Evolutionary conservation across 495 filamentous ascomycete genomes (phyloP), one percentile per base, ranked within the genome.

Genomic region (Haplographium delicatum): DNA sequence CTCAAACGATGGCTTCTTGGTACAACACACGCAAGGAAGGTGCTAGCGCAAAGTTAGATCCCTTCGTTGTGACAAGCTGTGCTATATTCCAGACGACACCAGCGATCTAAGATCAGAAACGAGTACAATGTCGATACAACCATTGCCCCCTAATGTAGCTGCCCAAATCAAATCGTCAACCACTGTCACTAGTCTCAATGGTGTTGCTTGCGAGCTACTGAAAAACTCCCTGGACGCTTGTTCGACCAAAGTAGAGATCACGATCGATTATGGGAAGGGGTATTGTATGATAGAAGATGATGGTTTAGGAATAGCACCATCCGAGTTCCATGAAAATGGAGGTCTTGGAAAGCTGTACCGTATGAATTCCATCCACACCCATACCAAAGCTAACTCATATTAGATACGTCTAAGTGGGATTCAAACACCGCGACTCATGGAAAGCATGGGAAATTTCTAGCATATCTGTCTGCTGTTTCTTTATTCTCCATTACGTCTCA

Each of bases 141-240:
- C 73, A 33, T 73, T 97, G 37, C 87, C 91, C 11, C 63, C 75
- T 20, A 78, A 91, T 44, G 89, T 89, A 44, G 73, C 81, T 45
- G 79, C 84, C n/a, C 91, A 91, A 61, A 84, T 98, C 65, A 88
- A 86, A 56, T 96, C 91, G 1, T 95, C 91, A 2, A 81, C 79
- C 5, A 72, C 75, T 19, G 85, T 97, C 54, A 86, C 81, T 2
- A 80, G 84, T 24, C 68, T 98, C 39, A 82, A 84, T 55, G 81
- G 68, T 20, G 91, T 88, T 4, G 70, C 89, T 31, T 66, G 79
- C 45, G 85, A 88, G 43, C 71, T 98, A n/a, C 54, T 91, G 6
- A 80, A 87, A 59, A 98, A 98, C 66, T 79, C 89, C 1, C 73
- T 98, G 18, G 93, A 98, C 69, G 88, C 91, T 16, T 67, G 71